Conservation (phyloP, 78 protist species). For the Cyanophora paradoxa region DNA sequence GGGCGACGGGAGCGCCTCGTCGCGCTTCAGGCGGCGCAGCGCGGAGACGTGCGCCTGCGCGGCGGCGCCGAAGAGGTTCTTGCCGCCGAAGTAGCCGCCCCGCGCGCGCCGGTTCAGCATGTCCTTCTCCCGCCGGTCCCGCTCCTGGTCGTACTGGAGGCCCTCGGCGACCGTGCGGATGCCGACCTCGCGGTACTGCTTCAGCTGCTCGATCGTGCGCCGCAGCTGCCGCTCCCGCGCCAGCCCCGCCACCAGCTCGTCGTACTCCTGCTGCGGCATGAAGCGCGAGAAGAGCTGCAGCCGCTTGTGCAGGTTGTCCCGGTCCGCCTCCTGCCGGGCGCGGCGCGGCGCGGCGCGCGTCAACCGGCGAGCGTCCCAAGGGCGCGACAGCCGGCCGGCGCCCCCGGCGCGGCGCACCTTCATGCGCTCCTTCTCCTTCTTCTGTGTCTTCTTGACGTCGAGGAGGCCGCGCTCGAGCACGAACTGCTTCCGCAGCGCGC, state of each 20-base stretch:
- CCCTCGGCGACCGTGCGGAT: background rate
- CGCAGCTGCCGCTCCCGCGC: background rate
- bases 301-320: background rate
- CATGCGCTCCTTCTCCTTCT: background rate
- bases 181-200: background rate
- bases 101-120: background rate
- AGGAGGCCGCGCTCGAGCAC: conserved; percentile 15
- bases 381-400: background rate
- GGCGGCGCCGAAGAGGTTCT: background rate
- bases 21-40: no score
- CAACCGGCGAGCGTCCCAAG: background rate
- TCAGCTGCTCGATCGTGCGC: conserved; percentile 2
- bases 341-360: background rate
- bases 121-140: background rate
- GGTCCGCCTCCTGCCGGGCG: conserved; percentile 16
- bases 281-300: conserved; percentile 15
- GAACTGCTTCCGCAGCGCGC: conserved; percentile 19
- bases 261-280: conserved; percentile 22
- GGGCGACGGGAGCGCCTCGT: no score
- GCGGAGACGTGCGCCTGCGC: no score
- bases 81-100: background rate
- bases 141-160: background rate
- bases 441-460: conserved; percentile 1
- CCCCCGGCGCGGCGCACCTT: background rate
- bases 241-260: conserved; percentile 1